Percentiles rank a stretch among this genome's conserved stretches.
Evolutionary conservation across 345 rosid species (phyloP).

Genomic region (Hibiscus syriacus): DNA sequence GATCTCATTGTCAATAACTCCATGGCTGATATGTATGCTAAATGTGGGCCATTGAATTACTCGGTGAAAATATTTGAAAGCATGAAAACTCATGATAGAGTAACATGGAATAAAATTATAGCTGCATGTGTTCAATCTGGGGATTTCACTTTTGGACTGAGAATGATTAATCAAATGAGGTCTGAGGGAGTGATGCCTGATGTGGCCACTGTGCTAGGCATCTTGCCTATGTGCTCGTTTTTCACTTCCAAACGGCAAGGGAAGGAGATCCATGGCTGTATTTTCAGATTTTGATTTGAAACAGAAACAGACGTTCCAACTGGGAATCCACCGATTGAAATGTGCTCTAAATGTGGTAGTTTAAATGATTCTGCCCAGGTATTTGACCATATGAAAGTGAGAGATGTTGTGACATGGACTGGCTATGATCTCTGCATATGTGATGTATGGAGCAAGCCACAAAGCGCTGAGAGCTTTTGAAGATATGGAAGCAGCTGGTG

Average conservation of each 20-base stretch:
- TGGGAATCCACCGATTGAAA: conserved; percentile 59
- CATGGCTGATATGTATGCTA: conserved; percentile 55
- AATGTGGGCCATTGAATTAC: conserved; percentile 33
- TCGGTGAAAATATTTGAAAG: conserved; percentile 35
- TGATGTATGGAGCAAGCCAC: conserved; percentile 56
- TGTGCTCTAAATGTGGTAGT: conserved; percentile 68
- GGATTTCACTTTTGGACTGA: conserved; percentile 40
- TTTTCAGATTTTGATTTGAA: conserved; percentile 45
- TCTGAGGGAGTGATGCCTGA: conserved; percentile 34
- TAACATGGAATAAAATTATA: conserved; percentile 60
- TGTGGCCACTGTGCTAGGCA: conserved; percentile 36
- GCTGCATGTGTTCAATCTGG: conserved; percentile 44
- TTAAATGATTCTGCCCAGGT: conserved; percentile 29
- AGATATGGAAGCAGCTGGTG: conserved; percentile 42
- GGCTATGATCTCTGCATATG: conserved; percentile 51
- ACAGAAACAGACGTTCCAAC: conserved; percentile 27
- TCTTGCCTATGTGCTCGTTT: conserved; percentile 51
- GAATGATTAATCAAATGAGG: conserved; percentile 37
- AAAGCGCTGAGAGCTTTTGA: conserved; percentile 44
- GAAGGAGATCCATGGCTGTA: conserved; percentile 53
- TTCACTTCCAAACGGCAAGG: conserved; percentile 55
- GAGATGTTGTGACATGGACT: conserved; percentile 76
- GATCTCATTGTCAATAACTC: conserved; percentile 45
- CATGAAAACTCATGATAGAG: conserved; percentile 39
- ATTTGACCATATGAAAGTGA: conserved; percentile 41